These are phyloP conservation scores for Yamadazyma pseudoaaseri DNA, from an alignment of 1,139 yeast species.

Conservation along the genomic window DNA sequence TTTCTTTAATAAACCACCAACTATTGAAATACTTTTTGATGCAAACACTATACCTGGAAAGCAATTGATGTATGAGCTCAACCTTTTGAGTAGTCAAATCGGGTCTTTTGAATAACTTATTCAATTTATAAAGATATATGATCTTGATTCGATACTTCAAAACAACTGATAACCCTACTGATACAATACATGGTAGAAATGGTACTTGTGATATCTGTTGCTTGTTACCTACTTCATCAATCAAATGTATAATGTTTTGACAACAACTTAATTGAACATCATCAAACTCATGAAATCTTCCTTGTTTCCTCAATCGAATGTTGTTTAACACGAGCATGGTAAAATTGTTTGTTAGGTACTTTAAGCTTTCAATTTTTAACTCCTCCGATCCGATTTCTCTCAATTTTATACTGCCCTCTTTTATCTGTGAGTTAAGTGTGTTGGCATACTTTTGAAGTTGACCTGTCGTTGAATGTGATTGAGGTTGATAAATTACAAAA, in stretches of 20 bases:
- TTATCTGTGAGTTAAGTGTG: neutral
- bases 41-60: slow-evolving; percentile 10
- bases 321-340: slow-evolving; percentile 2
- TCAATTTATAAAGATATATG: slow-evolving; percentile 11
- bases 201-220: slow-evolving; percentile 11
- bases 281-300: slow-evolving; percentile 3
- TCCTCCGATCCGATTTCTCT: neutral
- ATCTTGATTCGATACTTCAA: slow-evolving; percentile 15
- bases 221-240: neutral
- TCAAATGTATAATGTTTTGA: neutral
- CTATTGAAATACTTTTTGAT: slow-evolving; percentile 9
- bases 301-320: neutral
- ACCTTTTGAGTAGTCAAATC: slow-evolving; percentile 10
- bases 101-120: slow-evolving; percentile 6
- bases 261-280: slow-evolving; percentile 4
- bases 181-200: slow-evolving; percentile 11
- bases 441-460: slow-evolving; percentile 1
- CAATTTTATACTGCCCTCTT: neutral
- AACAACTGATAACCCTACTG: slow-evolving; percentile 11
- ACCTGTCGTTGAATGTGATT: slow-evolving; percentile 1
- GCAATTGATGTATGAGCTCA: slow-evolving; percentile 6
- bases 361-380: neutral
- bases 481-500: slow-evolving; percentile 13
- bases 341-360: slow-evolving; percentile 1
- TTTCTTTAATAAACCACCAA: slow-evolving; percentile 24